Base-by-base conservation (phyloP, 805 yeast species). In the Spathaspora arborariae region DNA sequence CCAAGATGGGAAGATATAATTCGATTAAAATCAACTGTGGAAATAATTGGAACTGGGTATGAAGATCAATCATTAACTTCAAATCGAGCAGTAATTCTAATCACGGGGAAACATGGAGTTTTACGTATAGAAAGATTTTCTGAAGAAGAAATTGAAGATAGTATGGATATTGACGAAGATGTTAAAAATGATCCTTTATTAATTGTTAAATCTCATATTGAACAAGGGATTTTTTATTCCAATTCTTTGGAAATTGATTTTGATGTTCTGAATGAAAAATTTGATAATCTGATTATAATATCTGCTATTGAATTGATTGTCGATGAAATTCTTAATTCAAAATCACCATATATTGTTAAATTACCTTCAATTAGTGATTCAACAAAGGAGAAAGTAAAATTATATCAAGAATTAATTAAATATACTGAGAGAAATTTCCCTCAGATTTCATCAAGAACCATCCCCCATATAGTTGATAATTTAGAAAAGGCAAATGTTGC, bases 1-100 rank as follows among this genome's bases (percentile, higher is more conserved):
- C 74, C 79, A 3, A 76, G 83, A 55, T 91, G 96, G 96, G 96
- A 90, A 62, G 97, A 92, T 60, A 69, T 80, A 10, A 71, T 91
- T 10, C 66, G 74, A 5, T 76, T 91, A 52, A 80, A 79, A 49
- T 49, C 72, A 1, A 71, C 74, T 15, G 73, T 82, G 4, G 60
- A 70, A 0, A 67, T 88, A 16, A 65, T 84, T 30, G 90, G 91
- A 0, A 63, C 70, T 47, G 88, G 88, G 1, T 68, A 68, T 49
- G 86, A 82, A 57, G 62, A 70, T 50, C 50, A 60, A 40, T 49
- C 64, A 11, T 44, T 48, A 11, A 51, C 51, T 7, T 46, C 59
- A 2, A 70, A 76, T 43, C 71, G 84, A 1, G 72, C 85, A 1
- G 60, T 83, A 5, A 66, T 59, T 4, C 41, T 61, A 48, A 55